Evolutionary conservation across 306 rosid species (phyloP), one percentile per base, ranked within the genome.

Genomic region (Leucaena leucocephala): DNA sequence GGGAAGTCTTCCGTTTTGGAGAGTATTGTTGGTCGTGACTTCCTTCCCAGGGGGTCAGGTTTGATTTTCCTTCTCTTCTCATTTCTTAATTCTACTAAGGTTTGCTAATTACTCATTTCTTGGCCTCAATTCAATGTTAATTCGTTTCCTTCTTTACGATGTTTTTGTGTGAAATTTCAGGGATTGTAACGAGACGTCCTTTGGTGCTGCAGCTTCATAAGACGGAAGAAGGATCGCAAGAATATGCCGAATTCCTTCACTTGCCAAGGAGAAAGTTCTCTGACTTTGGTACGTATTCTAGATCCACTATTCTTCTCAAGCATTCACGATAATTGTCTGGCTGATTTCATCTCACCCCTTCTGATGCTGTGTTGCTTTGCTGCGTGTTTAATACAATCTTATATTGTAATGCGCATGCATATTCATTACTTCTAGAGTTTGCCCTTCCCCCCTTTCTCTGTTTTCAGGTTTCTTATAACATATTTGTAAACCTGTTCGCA

Each of bases 31-130:
- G 98, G 98, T 38, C 97, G 98, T 71, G 98, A 95, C 81, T 95
- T 95, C 83, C 94, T 95, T 50, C 98, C 98, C 2, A 86, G 98
- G 83, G 98, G 98, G 83, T 95, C 98, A 78, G 98, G 98, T 95
- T 70, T 3, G 68, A 11, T 38, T 54, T 33, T 21, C 15, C 2
- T 57, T n/a, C 73, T 46, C n/a, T 33, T 59, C 19, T 54, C 7
- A 15, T 19, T 15, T 79, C 64, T 9, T 7, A 38, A 42, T 58
- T 38, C 33, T 67, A 4, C 7, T 5, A 7, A 44, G n/a, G 3
- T 11, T 44, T n/a, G 10, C 1, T 5, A 5, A 57, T 10, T 43
- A 22, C 52, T 52, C 19, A 11, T 38, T 45, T 39, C 3, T 6
- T 17, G 19, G 11, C 54, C 0, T 35, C 7, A 21, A 17, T 65